A percentile compares a stretch with the other conserved stretches of the same genome.
Conservation (phyloP, 1,139 yeast genomes). For the Hemisphaericaspora xylanilytica region DNA sequence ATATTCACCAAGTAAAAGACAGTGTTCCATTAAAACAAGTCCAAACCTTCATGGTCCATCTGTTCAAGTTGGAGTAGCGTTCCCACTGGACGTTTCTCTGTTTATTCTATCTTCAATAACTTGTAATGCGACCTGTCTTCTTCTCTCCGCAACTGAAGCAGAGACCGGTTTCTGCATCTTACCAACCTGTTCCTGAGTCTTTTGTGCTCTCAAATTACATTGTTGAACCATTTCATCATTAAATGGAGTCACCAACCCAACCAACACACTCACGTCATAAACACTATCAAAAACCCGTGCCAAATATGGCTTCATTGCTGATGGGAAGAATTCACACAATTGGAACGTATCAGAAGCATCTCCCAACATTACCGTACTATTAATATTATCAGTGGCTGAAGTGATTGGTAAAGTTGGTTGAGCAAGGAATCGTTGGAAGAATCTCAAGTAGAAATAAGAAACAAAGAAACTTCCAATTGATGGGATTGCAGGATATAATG, state of each 20-base stretch:
- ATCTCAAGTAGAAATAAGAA: slow-evolving; percentile 75
- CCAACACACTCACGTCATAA: slow-evolving; percentile 53
- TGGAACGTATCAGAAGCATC: slow-evolving; percentile 92
- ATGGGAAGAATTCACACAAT: slow-evolving; percentile 79
- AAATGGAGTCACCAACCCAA: slow-evolving; percentile 64
- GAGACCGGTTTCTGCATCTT: slow-evolving; percentile 36
- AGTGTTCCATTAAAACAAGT: too few relatives aligned
- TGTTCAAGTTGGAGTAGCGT: too few relatives aligned
- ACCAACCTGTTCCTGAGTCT: slow-evolving; percentile 46
- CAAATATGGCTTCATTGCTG: slow-evolving; percentile 49
- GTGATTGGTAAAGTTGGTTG: slow-evolving; percentile 43
- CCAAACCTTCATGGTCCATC: too few relatives aligned
- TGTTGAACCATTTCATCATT: slow-evolving; percentile 70
- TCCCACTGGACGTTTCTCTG: slow-evolving; percentile 20
- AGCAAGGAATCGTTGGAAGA: slow-evolving; percentile 51
- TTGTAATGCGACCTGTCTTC: slow-evolving; percentile 81
- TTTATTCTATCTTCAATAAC: slow-evolving; percentile 73
- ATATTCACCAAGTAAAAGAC: too few relatives aligned
- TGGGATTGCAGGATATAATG: slow-evolving; percentile 61
- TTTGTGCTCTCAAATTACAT: slow-evolving; percentile 69
- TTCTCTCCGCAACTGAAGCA: slow-evolving; percentile 73
- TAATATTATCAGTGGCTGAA: slow-evolving; percentile 24
- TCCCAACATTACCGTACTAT: slow-evolving; percentile 49
- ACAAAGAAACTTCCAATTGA: slow-evolving; percentile 65
- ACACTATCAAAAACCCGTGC: slow-evolving; percentile 51